Evolutionary conservation across 305 asterid genomes (phyloP).

Genomic region (Caryopteris hybrid): DNA sequence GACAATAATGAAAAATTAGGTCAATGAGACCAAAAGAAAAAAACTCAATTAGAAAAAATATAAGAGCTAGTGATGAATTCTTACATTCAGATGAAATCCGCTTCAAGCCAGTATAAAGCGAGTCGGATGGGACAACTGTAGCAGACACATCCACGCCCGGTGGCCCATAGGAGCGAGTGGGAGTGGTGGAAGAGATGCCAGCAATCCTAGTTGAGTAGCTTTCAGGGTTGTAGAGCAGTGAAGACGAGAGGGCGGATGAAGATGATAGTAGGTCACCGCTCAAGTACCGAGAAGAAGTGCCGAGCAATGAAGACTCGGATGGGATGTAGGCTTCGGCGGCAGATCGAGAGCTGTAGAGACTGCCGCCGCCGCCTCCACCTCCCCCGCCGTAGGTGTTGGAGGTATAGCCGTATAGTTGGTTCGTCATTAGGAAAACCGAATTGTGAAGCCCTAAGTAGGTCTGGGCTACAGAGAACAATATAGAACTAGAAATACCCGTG

Average conservation of each 20-base stretch:
- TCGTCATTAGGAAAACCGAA: constrained; percentile 37
- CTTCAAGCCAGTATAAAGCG: constrained; percentile 53
- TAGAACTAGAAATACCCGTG: neutral
- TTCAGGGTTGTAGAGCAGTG: constrained; percentile 46
- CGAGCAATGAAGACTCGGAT: constrained; percentile 41
- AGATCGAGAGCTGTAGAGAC: constrained; percentile 46
- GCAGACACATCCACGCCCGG: constrained; percentile 63
- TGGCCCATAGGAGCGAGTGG: constrained; percentile 42
- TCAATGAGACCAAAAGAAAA: neutral
- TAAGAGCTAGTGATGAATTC: constrained; percentile 1
- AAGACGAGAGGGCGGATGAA: constrained; percentile 39
- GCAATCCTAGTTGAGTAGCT: constrained; percentile 43
- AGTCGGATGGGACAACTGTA: constrained; percentile 28
- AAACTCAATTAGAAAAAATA: neutral
- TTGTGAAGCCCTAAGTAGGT: constrained; percentile 28
- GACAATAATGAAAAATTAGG: neutral
- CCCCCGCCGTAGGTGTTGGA: constrained; percentile 40
- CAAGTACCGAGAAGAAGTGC: constrained; percentile 51
- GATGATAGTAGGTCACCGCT: constrained; percentile 37
- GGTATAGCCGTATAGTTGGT: constrained; percentile 54
- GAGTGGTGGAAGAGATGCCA: constrained; percentile 31
- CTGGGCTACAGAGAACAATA: neutral
- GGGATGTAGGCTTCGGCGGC: constrained; percentile 37
- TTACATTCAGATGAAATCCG: constrained; percentile 65
- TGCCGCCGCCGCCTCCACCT: constrained; percentile 26